phyloP scores from a whole-genome alignment of 23 red algal genomes.

The Gracilaria domingensis region DNA sequence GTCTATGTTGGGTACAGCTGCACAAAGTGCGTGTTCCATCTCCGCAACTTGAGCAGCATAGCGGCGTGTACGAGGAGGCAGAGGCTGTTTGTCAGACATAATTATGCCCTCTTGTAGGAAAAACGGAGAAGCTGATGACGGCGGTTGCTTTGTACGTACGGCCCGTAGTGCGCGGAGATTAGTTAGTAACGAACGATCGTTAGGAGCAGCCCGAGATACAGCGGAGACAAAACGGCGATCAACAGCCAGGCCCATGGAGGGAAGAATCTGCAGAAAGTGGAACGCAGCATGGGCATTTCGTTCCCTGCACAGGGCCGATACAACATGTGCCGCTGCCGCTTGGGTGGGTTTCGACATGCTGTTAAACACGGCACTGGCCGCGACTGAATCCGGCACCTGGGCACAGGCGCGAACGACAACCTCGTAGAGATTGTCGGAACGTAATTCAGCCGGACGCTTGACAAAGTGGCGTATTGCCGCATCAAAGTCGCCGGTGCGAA shows the following conservation, averaged over 20 bases:
- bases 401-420: slow-evolving; percentile 60
- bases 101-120: slow-evolving; percentile 40
- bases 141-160: slow-evolving; percentile 13
- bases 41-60: slow-evolving; percentile 11
- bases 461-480: slow-evolving; percentile 41
- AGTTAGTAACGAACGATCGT: background rate
- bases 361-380: slow-evolving; percentile 43
- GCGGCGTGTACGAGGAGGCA: background rate
- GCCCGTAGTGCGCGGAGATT: slow-evolving; percentile 10
- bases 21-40: slow-evolving; percentile 27
- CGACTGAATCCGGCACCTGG: slow-evolving; percentile 69
- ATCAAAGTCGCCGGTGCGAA: slow-evolving; percentile 58
- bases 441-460: slow-evolving; percentile 2
- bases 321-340: slow-evolving; percentile 43
- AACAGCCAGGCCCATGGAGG: slow-evolving; percentile 12
- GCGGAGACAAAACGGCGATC: slow-evolving; percentile 46
- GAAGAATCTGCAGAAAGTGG: slow-evolving; percentile 19
- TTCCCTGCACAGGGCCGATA: slow-evolving; percentile 51
- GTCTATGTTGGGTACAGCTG: slow-evolving; percentile 16
- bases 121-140: slow-evolving; percentile 20
- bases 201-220: slow-evolving; percentile 26
- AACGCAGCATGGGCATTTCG: slow-evolving; percentile 47
- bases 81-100: background rate
- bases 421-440: slow-evolving; percentile 57
- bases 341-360: slow-evolving; percentile 47